Percentiles rank a stretch among this genome's conserved stretches.
Conservation (phyloP, 306 rosid genomes). For the Parietaria judaica region DNA sequence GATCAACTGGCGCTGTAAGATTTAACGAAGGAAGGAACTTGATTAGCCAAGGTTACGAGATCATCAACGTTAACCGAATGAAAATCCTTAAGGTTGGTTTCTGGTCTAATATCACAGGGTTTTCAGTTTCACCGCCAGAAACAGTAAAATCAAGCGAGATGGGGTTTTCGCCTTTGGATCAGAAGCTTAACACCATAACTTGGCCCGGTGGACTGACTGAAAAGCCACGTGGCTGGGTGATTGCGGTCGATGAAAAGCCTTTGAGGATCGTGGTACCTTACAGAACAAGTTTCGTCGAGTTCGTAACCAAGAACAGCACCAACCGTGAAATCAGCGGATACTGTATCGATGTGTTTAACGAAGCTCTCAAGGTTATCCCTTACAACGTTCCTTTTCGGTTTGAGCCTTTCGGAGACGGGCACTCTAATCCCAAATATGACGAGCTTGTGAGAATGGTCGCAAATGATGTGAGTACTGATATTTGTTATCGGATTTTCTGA, state of each 20-base stretch:
- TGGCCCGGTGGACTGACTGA: slow-evolving; percentile 84
- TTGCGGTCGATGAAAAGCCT: slow-evolving; percentile 64
- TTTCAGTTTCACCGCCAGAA: slow-evolving; percentile 61
- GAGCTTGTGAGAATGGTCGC: slow-evolving; percentile 56
- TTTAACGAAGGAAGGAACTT: slow-evolving; percentile 51
- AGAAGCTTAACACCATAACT: slow-evolving; percentile 57
- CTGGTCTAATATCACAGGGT: slow-evolving; percentile 65
- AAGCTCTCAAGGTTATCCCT: slow-evolving; percentile 58
- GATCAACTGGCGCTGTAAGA: slow-evolving; percentile 57
- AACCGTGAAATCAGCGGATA: slow-evolving; percentile 51
- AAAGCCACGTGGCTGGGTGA: slow-evolving; percentile 89
- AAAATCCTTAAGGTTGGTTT: slow-evolving; percentile 46
- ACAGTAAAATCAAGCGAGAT: slow-evolving; percentile 23
- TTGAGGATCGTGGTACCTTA: slow-evolving; percentile 81
- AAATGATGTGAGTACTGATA: slow-evolving; percentile 45
- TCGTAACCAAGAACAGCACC: slow-evolving; percentile 46
- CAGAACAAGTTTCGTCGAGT: slow-evolving; percentile 82
- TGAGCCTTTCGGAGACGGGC: slow-evolving; percentile 68
- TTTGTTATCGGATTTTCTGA: not conserved
- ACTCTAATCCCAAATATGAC: slow-evolving; percentile 58
- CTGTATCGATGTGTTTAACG: slow-evolving; percentile 68
- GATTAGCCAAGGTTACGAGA: slow-evolving; percentile 55
- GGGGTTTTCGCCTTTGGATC: slow-evolving; percentile 27
- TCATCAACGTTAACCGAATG: slow-evolving; percentile 54
- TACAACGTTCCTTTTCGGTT: slow-evolving; percentile 66